Percentiles rank a stretch among this genome's conserved stretches.
phyloP scores from a whole-genome alignment of 495 filamentous ascomycete species.

The Friedmanniomyces simplex region DNA sequence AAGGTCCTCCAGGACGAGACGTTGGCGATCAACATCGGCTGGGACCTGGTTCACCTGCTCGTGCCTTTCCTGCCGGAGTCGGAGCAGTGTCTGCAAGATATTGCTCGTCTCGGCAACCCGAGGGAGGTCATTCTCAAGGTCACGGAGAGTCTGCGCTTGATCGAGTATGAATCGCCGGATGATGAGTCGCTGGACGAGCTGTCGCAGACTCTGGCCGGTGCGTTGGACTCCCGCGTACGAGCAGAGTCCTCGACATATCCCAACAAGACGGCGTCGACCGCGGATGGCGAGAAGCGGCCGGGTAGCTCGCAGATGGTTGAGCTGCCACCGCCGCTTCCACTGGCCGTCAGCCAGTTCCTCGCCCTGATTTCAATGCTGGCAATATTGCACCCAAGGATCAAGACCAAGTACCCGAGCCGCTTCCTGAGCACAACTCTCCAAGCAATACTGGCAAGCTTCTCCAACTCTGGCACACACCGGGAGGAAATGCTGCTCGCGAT shows the following conservation, averaged over 20 bases:
- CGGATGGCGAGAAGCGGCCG: constrained; percentile 8
- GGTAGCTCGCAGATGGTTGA: constrained; percentile 19
- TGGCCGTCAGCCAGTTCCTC: constrained; percentile 50
- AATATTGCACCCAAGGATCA: constrained; percentile 77
- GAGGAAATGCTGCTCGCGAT: constrained; percentile 63
- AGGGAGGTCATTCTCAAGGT: constrained; percentile 87
- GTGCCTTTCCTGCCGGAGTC: constrained; percentile 64
- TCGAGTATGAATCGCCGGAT: constrained; percentile 36
- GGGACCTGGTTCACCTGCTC: constrained; percentile 85
- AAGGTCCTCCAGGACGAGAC: constrained; percentile 70
- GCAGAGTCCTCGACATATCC: too few relatives aligned
- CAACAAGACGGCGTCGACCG: constrained; percentile 15
- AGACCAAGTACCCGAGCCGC: constrained; percentile 81
- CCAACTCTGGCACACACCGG: constrained; percentile 32
- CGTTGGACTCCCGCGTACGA: constrained; percentile 7
- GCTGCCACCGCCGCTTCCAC: constrained; percentile 21
- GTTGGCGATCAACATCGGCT: constrained; percentile 84
- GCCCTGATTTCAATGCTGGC: constrained; percentile 68
- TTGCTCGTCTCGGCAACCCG: constrained; percentile 79
- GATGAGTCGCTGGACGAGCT: constrained; percentile 40
- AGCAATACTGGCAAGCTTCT: constrained; percentile 61
- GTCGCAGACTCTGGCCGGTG: constrained; percentile 20
- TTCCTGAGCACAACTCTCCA: constrained; percentile 86
- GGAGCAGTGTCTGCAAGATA: constrained; percentile 61
- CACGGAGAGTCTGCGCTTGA: constrained; percentile 56